Percentiles rank a stretch among this genome's conserved stretches.
These are phyloP conservation scores for Trichoderma pleuroti DNA, from an alignment of 2,329 filamentous ascomycete genomes.

Conservation along the genomic window DNA sequence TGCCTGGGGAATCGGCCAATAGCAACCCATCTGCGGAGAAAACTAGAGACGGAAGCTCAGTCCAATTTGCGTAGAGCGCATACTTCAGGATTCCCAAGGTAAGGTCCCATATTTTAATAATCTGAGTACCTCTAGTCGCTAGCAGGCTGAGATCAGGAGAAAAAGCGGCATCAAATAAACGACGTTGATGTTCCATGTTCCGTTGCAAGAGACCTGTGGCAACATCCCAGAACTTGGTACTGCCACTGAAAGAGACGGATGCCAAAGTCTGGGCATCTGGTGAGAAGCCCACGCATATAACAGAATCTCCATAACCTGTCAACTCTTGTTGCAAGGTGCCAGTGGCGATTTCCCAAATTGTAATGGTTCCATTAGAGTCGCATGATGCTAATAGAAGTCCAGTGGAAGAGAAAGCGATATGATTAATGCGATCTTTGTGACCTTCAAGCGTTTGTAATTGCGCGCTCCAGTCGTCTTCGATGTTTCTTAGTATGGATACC, in stretches of 20 bases:
- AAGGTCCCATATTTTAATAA: background rate
- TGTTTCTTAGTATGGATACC: background rate
- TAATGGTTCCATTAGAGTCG: background rate
- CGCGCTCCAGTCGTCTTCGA: background rate
- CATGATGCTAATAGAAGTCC: background rate
- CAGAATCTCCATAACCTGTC: background rate
- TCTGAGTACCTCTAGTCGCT: background rate
- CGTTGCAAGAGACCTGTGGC: background rate
- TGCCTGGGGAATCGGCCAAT: rapidly evolving
- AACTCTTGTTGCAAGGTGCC: background rate
- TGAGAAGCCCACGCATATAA: background rate
- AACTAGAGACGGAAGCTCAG: background rate
- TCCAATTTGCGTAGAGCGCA: background rate
- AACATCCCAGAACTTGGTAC: background rate
- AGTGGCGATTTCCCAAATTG: background rate
- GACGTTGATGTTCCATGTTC: too few relatives aligned
- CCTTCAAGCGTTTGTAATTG: background rate
- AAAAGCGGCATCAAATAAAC: background rate
- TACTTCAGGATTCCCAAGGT: background rate
- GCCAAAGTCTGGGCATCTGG: background rate
- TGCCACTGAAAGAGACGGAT: background rate
- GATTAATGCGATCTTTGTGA: rapidly evolving
- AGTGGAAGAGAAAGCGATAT: background rate
- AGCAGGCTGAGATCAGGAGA: background rate
- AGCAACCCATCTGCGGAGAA: background rate